These are phyloP conservation scores for Cardamine occulta DNA, from an alignment of 345 rosid genomes.

Conservation along the genomic window DNA sequence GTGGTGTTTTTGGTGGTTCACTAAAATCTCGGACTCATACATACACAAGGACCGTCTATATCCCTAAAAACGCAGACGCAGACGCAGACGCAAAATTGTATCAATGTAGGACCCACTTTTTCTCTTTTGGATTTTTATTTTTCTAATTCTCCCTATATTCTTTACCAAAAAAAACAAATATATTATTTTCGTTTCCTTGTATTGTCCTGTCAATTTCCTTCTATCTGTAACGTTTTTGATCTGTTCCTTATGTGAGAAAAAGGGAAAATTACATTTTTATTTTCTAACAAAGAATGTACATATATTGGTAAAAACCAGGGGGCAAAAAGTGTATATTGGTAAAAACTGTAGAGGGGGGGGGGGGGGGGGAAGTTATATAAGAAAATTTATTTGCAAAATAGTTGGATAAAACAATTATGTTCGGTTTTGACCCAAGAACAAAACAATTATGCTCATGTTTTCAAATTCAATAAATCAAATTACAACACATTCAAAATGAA, in stretches of 20 bases:
- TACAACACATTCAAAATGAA: too few relatives aligned
- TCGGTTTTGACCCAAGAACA: too few relatives aligned
- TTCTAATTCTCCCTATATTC: neutral
- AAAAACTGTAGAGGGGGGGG: too few relatives aligned
- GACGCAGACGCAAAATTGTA: neutral
- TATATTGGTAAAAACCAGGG: too few relatives aligned
- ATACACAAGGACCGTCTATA: neutral
- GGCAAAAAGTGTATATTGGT: too few relatives aligned
- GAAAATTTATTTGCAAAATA: too few relatives aligned
- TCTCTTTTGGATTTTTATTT: neutral
- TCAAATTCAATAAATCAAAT: too few relatives aligned
- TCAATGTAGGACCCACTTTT: neutral
- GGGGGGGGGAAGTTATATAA: too few relatives aligned
- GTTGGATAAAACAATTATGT: too few relatives aligned
- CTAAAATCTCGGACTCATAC: conserved; percentile 1
- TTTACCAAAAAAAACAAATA: neutral
- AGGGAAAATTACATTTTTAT: too few relatives aligned
- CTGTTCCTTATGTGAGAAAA: neutral
- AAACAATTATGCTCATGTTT: too few relatives aligned
- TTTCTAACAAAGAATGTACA: too few relatives aligned
- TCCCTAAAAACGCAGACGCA: neutral
- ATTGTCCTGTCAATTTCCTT: neutral
- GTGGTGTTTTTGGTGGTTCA: conserved; percentile 12
- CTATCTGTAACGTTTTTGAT: neutral
- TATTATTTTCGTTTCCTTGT: neutral